Conservation (phyloP, 2,329 filamentous ascomycete species). For the Cylindrodendrum hubeiense region DNA sequence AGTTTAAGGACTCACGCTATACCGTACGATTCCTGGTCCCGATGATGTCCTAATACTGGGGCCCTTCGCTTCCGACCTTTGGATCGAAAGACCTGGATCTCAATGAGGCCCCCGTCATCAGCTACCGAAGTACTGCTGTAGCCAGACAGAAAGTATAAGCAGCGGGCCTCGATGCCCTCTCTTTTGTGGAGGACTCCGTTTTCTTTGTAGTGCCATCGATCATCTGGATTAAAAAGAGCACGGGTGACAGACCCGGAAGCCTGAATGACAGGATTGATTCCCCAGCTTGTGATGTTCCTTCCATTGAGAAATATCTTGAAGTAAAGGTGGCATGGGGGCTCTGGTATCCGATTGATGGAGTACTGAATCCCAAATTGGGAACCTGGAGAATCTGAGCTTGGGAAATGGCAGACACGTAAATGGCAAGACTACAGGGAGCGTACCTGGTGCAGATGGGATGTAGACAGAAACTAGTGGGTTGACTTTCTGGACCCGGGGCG, state of each 20-base stretch:
- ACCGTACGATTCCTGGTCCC: slow-evolving; percentile 62
- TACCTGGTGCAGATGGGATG: slow-evolving; percentile 67
- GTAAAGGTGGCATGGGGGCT: slow-evolving; percentile 57
- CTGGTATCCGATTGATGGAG: slow-evolving; percentile 50
- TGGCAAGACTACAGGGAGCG: slow-evolving; percentile 12
- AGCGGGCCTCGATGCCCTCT: slow-evolving; percentile 61
- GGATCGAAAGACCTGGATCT: slow-evolving; percentile 66
- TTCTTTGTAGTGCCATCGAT: slow-evolving; percentile 55
- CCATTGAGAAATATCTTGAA: slow-evolving; percentile 70
- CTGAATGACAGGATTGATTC: slow-evolving; percentile 55
- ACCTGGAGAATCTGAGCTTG: slow-evolving; percentile 49
- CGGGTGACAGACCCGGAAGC: slow-evolving; percentile 56
- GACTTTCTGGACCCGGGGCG: slow-evolving; percentile 44
- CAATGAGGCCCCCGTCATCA: slow-evolving; percentile 67
- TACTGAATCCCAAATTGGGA: slow-evolving; percentile 67
- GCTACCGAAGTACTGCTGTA: slow-evolving; percentile 54
- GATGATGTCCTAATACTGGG: slow-evolving; percentile 57
- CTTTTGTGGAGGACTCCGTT: slow-evolving; percentile 48
- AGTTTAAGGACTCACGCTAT: slow-evolving; percentile 60
- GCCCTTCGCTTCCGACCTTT: slow-evolving; percentile 58
- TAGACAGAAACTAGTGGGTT: slow-evolving; percentile 66
- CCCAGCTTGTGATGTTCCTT: slow-evolving; percentile 64
- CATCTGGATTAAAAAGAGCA: slow-evolving; percentile 63
- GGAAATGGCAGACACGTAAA: not conserved
- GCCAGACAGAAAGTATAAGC: slow-evolving; percentile 62